Percentiles rank a stretch among this genome's conserved stretches.
These are phyloP conservation scores for Pisolithus microcarpus DNA, from an alignment of 768 basidiomycete genomes.

Conservation along the genomic window DNA sequence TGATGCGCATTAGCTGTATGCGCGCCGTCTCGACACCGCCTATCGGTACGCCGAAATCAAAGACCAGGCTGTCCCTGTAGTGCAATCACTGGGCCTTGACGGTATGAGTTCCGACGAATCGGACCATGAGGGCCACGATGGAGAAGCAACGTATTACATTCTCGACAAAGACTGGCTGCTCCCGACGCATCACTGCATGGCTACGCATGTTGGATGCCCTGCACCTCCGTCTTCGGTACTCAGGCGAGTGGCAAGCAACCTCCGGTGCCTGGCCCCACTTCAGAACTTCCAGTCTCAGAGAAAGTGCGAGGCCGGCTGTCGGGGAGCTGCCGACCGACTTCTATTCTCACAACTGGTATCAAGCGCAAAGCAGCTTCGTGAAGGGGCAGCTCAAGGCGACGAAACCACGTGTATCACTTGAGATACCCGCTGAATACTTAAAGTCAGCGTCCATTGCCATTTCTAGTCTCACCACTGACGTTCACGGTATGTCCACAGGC, in stretches of 20 bases:
- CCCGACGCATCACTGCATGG: too few relatives aligned
- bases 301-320: background rate
- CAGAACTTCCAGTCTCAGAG: background rate
- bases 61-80: background rate
- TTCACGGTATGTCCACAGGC: background rate
- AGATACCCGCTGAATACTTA: background rate
- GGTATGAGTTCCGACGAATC: constrained; percentile 1
- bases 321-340: background rate
- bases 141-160: background rate
- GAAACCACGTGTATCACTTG: background rate
- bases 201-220: too few relatives aligned
- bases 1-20: background rate
- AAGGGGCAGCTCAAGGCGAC: background rate
- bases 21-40: background rate
- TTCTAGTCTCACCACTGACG: background rate
- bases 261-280: background rate
- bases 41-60: background rate
- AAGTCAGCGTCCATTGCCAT: background rate
- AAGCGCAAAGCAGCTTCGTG: background rate
- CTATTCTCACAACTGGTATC: background rate
- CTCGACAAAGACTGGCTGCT: background rate
- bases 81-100: background rate
- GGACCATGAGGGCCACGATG: background rate
- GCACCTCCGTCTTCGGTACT: too few relatives aligned
- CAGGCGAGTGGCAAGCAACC: too few relatives aligned